phyloP scores from a whole-genome alignment of 805 yeast genomes.

The Debaryomyces prosopidis region DNA sequence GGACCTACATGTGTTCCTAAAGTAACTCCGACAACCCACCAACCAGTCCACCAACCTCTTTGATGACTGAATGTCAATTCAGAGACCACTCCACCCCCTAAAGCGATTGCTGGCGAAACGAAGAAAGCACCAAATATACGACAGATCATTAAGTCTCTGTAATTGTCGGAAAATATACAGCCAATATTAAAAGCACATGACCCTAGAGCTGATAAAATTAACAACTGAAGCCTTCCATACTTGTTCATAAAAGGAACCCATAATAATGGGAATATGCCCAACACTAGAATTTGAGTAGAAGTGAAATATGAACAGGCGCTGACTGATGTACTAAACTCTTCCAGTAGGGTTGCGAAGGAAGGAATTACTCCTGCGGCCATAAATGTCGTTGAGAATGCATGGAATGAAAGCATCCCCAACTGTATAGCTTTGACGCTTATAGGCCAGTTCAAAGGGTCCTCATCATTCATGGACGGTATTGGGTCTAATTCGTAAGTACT shows the following conservation, averaged over 20 bases:
- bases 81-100: slow-evolving; percentile 15
- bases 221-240: slow-evolving; percentile 12
- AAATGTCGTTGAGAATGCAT: slow-evolving; percentile 14
- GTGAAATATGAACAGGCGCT: slow-evolving; percentile 13
- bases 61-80: slow-evolving; percentile 17
- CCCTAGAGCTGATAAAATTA: slow-evolving; percentile 11
- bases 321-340: slow-evolving; percentile 6
- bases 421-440: slow-evolving; percentile 8
- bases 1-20: slow-evolving; percentile 18
- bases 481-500: slow-evolving; percentile 14
- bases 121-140: slow-evolving; percentile 13
- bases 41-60: slow-evolving; percentile 15
- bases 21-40: slow-evolving; percentile 14
- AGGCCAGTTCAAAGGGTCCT: slow-evolving; percentile 19
- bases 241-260: slow-evolving; percentile 17
- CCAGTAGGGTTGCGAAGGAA: slow-evolving; percentile 12
- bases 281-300: slow-evolving; percentile 13
- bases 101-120: slow-evolving; percentile 15
- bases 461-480: slow-evolving; percentile 12
- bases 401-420: slow-evolving; percentile 15
- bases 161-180: slow-evolving; percentile 10
- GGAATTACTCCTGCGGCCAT: slow-evolving; percentile 20
- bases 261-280: slow-evolving; percentile 15
- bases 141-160: slow-evolving; percentile 12
- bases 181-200: slow-evolving; percentile 12